These are phyloP conservation scores for Claviceps digitariae DNA, from an alignment of 2,329 filamentous ascomycete genomes.

Conservation along the genomic window DNA sequence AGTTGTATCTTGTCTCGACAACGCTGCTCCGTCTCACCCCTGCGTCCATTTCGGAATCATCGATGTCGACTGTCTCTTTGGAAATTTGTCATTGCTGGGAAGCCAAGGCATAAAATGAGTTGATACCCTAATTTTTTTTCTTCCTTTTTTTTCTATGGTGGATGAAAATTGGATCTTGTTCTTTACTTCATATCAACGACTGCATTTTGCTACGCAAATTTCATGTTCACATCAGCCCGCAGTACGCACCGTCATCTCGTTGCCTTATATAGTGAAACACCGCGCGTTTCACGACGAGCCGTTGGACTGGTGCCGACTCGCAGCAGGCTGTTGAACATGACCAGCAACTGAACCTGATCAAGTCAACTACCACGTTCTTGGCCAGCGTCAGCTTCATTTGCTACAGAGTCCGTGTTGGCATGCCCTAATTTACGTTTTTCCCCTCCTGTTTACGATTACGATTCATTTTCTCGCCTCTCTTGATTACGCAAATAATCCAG, in stretches of 20 bases:
- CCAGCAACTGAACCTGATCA: too few species aligned
- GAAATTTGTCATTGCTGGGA: slow-evolving; percentile 9
- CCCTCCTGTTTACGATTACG: background rate
- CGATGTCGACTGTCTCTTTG: background rate
- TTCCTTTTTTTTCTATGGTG: slow-evolving; percentile 8
- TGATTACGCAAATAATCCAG: background rate
- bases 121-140: slow-evolving; percentile 22
- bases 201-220: background rate
- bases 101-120: slow-evolving; percentile 11
- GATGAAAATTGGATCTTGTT: background rate
- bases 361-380: background rate
- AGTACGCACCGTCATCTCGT: background rate
- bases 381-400: background rate
- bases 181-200: background rate
- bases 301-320: too few species aligned
- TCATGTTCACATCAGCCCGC: background rate
- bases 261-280: background rate
- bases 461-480: background rate
- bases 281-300: background rate
- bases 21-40: slow-evolving; percentile 9
- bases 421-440: too few species aligned
- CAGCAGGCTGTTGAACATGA: too few species aligned
- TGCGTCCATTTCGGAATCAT: background rate
- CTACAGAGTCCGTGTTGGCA: background rate
- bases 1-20: slow-evolving; percentile 11